These are phyloP conservation scores for Symbiodinium natans DNA, from an alignment of 73 alveolate species.

Conservation along the genomic window DNA sequence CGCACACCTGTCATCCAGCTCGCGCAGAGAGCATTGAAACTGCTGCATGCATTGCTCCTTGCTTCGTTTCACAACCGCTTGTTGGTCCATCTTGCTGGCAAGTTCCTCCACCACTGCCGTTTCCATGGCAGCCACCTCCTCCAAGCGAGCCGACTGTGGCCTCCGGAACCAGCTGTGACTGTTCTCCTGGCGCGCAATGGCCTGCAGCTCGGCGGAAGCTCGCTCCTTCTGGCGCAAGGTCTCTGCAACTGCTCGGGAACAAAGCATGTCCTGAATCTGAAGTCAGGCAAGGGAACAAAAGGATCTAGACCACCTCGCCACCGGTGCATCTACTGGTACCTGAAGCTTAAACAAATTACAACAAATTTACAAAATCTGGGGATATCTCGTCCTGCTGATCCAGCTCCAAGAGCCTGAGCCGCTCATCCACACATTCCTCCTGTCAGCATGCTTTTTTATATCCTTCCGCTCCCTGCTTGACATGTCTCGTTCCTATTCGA, in stretches of 20 bases:
- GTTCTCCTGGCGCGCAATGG: slow-evolving; percentile 38
- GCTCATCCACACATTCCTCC: slow-evolving; percentile 62
- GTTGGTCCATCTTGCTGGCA: slow-evolving; percentile 68
- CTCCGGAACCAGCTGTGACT: slow-evolving; percentile 49
- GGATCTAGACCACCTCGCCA: too few species aligned
- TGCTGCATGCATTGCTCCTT: slow-evolving; percentile 50
- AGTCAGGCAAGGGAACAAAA: too few species aligned
- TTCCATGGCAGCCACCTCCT: slow-evolving; percentile 78
- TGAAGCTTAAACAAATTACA: too few species aligned
- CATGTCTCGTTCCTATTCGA: background rate
- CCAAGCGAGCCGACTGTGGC: slow-evolving; percentile 34
- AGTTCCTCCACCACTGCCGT: slow-evolving; percentile 85
- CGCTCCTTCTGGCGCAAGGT: slow-evolving; percentile 32
- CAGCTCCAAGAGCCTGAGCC: slow-evolving; percentile 61
- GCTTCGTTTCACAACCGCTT: slow-evolving; percentile 71
- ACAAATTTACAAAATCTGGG: background rate
- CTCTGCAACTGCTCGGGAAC: slow-evolving; percentile 65
- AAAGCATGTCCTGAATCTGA: background rate
- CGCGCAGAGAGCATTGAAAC: slow-evolving; percentile 32
- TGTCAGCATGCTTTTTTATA: background rate
- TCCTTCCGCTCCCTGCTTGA: background rate
- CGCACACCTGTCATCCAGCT: slow-evolving; percentile 46
- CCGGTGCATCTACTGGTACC: too few species aligned
- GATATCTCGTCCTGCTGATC: slow-evolving; percentile 68
- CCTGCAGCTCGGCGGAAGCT: slow-evolving; percentile 69